Evolutionary conservation across 23 red algal species (phyloP).

Genomic region (Agarophyton chilense): DNA sequence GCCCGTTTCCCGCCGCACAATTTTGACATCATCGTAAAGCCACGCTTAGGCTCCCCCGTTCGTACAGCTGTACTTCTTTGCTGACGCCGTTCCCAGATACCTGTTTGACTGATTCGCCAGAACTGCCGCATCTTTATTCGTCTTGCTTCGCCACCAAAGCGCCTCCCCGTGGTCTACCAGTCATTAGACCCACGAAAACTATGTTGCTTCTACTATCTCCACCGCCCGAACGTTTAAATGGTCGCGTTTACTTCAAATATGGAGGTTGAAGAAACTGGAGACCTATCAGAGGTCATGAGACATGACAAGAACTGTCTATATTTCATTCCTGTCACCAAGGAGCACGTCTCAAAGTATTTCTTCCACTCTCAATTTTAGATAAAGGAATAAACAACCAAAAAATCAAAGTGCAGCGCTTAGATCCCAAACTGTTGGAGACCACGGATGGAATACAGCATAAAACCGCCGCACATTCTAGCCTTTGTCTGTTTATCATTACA

Average conservation of each 20-base stretch:
- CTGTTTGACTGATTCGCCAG: no score
- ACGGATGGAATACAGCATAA: conserved; percentile 85
- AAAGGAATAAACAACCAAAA: conserved; percentile 85
- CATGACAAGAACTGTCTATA: conserved; percentile 84
- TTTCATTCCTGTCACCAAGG: conserved; percentile 81
- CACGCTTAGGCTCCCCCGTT: no score
- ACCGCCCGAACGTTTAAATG: conserved; percentile 9
- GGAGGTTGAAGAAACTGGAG: conserved; percentile 44
- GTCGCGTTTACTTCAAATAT: conserved; percentile 60
- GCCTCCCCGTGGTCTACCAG: no score
- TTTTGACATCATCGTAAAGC: no score
- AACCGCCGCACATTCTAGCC: conserved; percentile 10
- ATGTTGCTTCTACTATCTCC: not conserved
- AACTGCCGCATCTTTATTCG: no score
- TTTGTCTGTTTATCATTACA: conserved; percentile 70
- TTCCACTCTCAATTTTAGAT: conserved; percentile 96
- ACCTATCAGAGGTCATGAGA: conserved; percentile 79
- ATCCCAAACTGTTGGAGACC: conserved; percentile 62
- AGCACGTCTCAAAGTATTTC: conserved; percentile 89
- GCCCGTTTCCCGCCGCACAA: no score
- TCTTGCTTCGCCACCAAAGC: no score
- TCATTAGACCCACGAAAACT: no score
- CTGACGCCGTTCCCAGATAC: no score
- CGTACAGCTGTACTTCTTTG: no score
- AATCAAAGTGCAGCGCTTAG: conserved; percentile 83